Conservation (phyloP, 2,329 filamentous ascomycete genomes). For the Colletotrichum zoysiae region DNA sequence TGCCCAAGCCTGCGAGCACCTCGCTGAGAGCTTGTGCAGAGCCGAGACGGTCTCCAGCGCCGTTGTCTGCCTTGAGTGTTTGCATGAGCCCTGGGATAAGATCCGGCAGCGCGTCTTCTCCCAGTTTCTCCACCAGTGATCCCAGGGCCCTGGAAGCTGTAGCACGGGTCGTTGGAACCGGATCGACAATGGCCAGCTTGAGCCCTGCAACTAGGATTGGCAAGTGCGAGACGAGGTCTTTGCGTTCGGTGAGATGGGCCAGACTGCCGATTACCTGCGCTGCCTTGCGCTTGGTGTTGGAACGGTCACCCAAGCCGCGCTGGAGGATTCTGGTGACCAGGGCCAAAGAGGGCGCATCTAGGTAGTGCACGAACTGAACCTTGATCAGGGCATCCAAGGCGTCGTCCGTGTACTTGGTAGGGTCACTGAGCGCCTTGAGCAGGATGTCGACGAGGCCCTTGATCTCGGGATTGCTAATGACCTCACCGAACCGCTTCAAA, state of each 20-base stretch:
- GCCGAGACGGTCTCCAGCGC: constrained; percentile 93
- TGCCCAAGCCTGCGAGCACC: constrained; percentile 94
- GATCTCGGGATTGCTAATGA: constrained; percentile 97
- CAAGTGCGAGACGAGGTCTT: constrained; percentile 90
- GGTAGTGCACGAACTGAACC: constrained; percentile 97
- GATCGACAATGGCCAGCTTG: constrained; percentile 90
- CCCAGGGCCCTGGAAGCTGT: constrained; percentile 96
- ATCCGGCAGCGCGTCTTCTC: constrained; percentile 95
- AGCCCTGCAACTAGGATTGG: constrained; percentile 93
- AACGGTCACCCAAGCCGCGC: constrained; percentile 89
- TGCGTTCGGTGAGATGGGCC: constrained; percentile 95
- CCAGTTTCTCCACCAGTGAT: constrained; percentile 97
- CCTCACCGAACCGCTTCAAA: constrained; percentile 97
- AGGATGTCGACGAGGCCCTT: constrained; percentile 92
- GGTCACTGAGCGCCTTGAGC: constrained; percentile 95
- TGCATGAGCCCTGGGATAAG: constrained; percentile 98
- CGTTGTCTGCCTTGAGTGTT: constrained; percentile 96
- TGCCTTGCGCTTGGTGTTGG: constrained; percentile 94
- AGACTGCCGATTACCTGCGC: constrained; percentile 98
- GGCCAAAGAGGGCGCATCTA: constrained; percentile 96
- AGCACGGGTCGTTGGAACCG: constrained; percentile 94
- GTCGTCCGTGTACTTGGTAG: constrained; percentile 96
- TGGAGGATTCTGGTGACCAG: constrained; percentile 96
- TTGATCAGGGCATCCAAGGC: constrained; percentile 95
- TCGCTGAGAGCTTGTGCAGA: constrained; percentile 97